Evolutionary conservation across 192 early-diverging fungal species (phyloP), one percentile per base, ranked within the genome.

Genomic region (Backusella psychrophila): DNA sequence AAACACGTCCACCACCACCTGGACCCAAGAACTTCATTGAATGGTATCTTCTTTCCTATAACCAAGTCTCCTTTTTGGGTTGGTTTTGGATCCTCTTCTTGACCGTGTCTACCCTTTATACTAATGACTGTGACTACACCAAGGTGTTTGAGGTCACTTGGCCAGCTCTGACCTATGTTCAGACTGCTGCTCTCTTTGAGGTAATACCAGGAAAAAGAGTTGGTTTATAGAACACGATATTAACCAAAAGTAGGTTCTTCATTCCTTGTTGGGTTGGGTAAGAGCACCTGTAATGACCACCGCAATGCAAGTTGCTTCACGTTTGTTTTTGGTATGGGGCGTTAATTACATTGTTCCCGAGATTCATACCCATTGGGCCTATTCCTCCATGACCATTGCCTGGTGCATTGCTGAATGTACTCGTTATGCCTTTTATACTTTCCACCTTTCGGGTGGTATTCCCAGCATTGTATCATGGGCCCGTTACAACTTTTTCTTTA

Each of bases 401-500:
- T 99, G 97, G 97, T 87, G 85, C 34, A 84, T 99, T 74, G 96
- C 96, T 56, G 97, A 99, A 82, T 89, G 90, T 75, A 86, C 97
- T 42, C 93, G 97, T 69, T 98, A 99, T 83, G 83, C 90, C n/a
- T 97, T 92, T 87, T 99, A 98, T 83, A 89, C 89, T 6, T 80
- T 93, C 63, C 89, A 90, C 73, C 84, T 97, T 56, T 70, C 93
- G 7, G 88, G 89, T 35, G 78, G 83, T 36, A 88, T 91, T 8
- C 89, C 90, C 14, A 75, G 65, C 6, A 77, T 82, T 42, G 75
- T 95, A 31, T 74, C 87, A 21, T 96, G 93, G 92, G 75, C 75
- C 77, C 91, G 97, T 76, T 99, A 99, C 85, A 97, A 92, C 71
- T 94, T 97, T 81, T 99, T 99, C 86, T 95, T 90, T 76, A 84